Percentiles rank a stretch among this genome's conserved stretches.
Conservation (phyloP, 495 filamentous ascomycete genomes). For the Letharia lupina region DNA sequence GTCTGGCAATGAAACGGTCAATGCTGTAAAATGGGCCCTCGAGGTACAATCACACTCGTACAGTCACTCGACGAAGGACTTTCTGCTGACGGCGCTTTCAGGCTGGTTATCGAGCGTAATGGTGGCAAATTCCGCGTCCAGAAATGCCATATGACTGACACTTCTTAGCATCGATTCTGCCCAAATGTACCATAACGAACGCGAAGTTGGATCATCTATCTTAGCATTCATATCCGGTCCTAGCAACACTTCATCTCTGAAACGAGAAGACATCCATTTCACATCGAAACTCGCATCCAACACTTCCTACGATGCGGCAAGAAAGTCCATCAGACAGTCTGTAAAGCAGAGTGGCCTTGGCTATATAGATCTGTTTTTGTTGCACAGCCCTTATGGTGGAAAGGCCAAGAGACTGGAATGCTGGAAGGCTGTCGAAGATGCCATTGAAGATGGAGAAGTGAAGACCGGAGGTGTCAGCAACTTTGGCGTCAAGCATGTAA, state of each 20-base stretch:
- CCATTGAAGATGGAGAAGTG: slow-evolving; percentile 50
- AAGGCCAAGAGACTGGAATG: slow-evolving; percentile 47
- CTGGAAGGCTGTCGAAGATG: slow-evolving; percentile 61
- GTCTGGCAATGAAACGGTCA: slow-evolving; percentile 39
- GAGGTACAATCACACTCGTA: slow-evolving; percentile 15
- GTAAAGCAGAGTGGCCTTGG: slow-evolving; percentile 47
- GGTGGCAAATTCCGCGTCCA: background rate
- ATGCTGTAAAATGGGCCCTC: slow-evolving; percentile 44
- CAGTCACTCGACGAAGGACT: background rate
- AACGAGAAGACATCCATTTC: slow-evolving; percentile 55
- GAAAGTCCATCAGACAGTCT: slow-evolving; percentile 46
- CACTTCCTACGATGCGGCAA: slow-evolving; percentile 47
- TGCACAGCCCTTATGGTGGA: slow-evolving; percentile 61
- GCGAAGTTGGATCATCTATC: slow-evolving; percentile 51
- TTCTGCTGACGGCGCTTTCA: slow-evolving; percentile 8
- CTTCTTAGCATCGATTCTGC: slow-evolving; percentile 49
- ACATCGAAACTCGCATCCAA: slow-evolving; percentile 58
- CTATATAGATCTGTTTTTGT: slow-evolving; percentile 64
- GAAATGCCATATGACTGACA: background rate
- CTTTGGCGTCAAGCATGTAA: slow-evolving; percentile 57
- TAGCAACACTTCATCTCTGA: slow-evolving; percentile 36
- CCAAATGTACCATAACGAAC: slow-evolving; percentile 56
- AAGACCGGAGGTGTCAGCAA: slow-evolving; percentile 58
- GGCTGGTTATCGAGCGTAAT: slow-evolving; percentile 29
- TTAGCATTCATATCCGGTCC: slow-evolving; percentile 36